phyloP scores from a whole-genome alignment of 2,329 filamentous ascomycete species.

The Diaporthe citriasiana region DNA sequence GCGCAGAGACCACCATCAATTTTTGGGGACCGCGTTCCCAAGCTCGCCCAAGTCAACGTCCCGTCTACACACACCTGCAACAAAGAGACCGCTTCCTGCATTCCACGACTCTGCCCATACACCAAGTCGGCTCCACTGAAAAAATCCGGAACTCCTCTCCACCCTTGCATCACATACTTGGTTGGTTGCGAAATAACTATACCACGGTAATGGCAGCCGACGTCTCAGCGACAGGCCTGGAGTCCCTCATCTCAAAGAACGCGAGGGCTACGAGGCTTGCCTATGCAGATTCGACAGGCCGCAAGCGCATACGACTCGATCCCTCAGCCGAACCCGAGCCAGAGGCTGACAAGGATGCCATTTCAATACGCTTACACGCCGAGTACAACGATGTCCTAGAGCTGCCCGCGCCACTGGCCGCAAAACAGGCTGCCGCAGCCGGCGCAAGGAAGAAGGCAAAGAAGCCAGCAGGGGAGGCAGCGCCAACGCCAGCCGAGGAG shows the following conservation, averaged over 20 bases:
- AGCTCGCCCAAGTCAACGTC: neutral
- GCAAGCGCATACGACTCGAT: slow-evolving; percentile 54
- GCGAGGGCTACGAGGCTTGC: slow-evolving; percentile 57
- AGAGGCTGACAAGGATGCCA: slow-evolving; percentile 56
- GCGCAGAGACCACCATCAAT: slow-evolving; percentile 8
- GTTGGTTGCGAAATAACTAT: slow-evolving; percentile 31
- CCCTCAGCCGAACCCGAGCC: slow-evolving; percentile 57
- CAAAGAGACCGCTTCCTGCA: neutral
- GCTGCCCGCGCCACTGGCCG: slow-evolving; percentile 82
- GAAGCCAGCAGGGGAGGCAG: slow-evolving; percentile 57
- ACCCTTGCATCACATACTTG: neutral
- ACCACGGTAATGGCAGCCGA: slow-evolving; percentile 49
- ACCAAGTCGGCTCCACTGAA: neutral
- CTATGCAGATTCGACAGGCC: slow-evolving; percentile 52
- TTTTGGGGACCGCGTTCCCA: slow-evolving; percentile 15
- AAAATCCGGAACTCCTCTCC: neutral
- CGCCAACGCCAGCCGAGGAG: slow-evolving; percentile 52
- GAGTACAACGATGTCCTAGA: slow-evolving; percentile 86
- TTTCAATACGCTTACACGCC: slow-evolving; percentile 71
- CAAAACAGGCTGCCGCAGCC: slow-evolving; percentile 79
- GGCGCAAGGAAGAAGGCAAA: slow-evolving; percentile 74
- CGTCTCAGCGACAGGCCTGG: slow-evolving; percentile 51
- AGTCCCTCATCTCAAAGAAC: slow-evolving; percentile 57
- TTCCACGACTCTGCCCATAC: neutral
- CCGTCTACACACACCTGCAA: neutral